A percentile compares a stretch with the other conserved stretches of the same genome.
Evolutionary conservation across 2,329 filamentous ascomycete genomes (phyloP).

Genomic region (Fusarium praegraminearum): DNA sequence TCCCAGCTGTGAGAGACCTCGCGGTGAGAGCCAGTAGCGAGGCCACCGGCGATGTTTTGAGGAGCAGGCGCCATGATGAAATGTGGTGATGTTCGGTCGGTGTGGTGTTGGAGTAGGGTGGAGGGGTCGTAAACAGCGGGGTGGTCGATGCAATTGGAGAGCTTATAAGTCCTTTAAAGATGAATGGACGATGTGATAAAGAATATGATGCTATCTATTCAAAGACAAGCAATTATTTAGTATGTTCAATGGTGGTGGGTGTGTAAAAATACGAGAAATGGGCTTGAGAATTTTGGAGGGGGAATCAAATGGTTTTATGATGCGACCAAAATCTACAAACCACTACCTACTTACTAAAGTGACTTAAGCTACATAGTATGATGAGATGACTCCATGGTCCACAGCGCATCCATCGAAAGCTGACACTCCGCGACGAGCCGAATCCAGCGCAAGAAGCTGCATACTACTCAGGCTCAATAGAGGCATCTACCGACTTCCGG

Average conservation of each 20-base stretch:
- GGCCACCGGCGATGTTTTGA: constrained; percentile 60
- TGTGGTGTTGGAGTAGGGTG: constrained; percentile 45
- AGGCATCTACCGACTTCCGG: constrained; percentile 45
- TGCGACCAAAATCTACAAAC: constrained; percentile 21
- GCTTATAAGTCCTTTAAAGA: constrained; percentile 9
- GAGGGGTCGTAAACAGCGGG: constrained; percentile 29
- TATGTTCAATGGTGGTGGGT: neutral
- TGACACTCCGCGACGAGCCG: constrained; percentile 44
- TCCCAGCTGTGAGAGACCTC: constrained; percentile 70
- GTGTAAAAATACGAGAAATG: constrained; percentile 5
- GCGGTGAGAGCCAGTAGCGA: constrained; percentile 52
- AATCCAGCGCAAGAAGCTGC: constrained; percentile 36
- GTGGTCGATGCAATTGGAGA: constrained; percentile 21
- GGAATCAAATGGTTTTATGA: constrained; percentile 38
- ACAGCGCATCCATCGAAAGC: constrained; percentile 19
- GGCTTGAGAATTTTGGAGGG: constrained; percentile 7
- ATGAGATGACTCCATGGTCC: constrained; percentile 36
- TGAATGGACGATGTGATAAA: neutral
- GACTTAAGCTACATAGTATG: constrained; percentile 25
- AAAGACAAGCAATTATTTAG: constrained; percentile 1
- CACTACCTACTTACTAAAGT: neutral
- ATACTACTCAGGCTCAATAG: constrained; percentile 20
- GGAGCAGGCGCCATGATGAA: constrained; percentile 58
- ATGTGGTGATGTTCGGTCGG: constrained; percentile 22
- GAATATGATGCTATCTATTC: constrained; percentile 21